These are phyloP conservation scores for Irpex sp. DNA, from an alignment of 1,284 basidiomycete species.

Conservation along the genomic window DNA sequence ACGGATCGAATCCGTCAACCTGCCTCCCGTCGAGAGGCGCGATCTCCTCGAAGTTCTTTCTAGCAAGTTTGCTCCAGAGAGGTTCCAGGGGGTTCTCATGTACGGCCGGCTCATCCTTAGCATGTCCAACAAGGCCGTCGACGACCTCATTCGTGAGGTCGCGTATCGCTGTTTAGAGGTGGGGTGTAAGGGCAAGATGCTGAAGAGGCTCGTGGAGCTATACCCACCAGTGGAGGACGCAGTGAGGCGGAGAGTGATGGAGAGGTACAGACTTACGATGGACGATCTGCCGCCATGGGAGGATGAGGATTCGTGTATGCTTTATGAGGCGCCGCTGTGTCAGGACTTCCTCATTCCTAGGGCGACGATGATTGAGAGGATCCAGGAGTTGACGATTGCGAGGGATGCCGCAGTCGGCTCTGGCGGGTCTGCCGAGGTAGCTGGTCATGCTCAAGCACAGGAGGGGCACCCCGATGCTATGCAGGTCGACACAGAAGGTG, in stretches of 20 bases:
- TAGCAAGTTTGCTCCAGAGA: conserved; percentile 64
- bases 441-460: not conserved
- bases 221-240: conserved; percentile 38
- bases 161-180: conserved; percentile 54
- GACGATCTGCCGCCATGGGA: conserved; percentile 53
- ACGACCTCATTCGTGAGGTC: conserved; percentile 48
- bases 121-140: conserved; percentile 38
- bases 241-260: conserved; percentile 41
- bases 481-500: not conserved
- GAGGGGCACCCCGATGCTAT: not conserved
- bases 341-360: conserved; percentile 37
- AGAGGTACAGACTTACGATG: conserved; percentile 45
- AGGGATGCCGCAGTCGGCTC: not conserved
- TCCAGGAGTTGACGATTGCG: conserved; percentile 3
- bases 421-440: not conserved
- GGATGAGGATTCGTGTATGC: conserved; percentile 38
- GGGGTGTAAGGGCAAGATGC: conserved; percentile 67
- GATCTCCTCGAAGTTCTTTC: conserved; percentile 61
- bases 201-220: conserved; percentile 49
- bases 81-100: conserved; percentile 45
- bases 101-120: conserved; percentile 49
- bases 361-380: conserved; percentile 15
- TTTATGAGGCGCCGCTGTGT: conserved; percentile 47
- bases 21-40: conserved; percentile 50
- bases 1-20: conserved; percentile 46